phyloP scores from a whole-genome alignment of 805 yeast genomes.

The Cyberlindnera galapagoensis region DNA sequence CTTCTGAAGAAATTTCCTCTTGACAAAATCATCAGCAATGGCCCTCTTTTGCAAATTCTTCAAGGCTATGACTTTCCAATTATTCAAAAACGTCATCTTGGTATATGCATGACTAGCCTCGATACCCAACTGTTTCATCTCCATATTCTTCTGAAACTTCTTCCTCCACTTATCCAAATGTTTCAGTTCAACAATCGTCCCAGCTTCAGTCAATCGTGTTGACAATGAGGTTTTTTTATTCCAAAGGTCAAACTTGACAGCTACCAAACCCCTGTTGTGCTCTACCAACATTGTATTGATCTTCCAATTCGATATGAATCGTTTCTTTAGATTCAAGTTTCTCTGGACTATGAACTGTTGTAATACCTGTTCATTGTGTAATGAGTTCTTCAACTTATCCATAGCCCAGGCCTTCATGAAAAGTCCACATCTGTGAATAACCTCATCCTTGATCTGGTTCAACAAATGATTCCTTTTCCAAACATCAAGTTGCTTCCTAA shows the following conservation, averaged over 20 bases:
- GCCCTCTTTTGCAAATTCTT: not conserved
- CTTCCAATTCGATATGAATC: constrained; percentile 10
- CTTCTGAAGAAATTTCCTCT: constrained; percentile 6
- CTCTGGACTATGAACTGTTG: not conserved
- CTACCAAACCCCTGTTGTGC: not conserved
- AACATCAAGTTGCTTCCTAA: constrained; percentile 1
- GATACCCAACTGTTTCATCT: constrained; percentile 8
- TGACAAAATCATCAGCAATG: constrained; percentile 6
- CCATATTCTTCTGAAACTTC: constrained; percentile 4
- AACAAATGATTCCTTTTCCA: constrained; percentile 10
- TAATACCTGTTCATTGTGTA: constrained; percentile 6
- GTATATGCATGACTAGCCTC: constrained; percentile 14
- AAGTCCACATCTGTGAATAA: constrained; percentile 1
- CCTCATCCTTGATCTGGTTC: constrained; percentile 9
- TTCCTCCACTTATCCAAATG: constrained; percentile 9
- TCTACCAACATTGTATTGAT: constrained; percentile 2
- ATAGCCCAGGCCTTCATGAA: constrained; percentile 12
- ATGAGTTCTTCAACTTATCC: constrained; percentile 13
- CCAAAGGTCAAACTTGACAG: constrained; percentile 9
- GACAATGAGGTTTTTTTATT: constrained; percentile 2
- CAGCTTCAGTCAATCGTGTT: constrained; percentile 2
- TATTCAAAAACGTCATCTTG: constrained; percentile 15
- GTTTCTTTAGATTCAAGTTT: not conserved
- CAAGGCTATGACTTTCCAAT: constrained; percentile 10
- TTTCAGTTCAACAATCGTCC: not conserved